Evolutionary conservation across 108 stramenopile genomes (phyloP).

Genomic region (Pelagomonas calceolata): DNA sequence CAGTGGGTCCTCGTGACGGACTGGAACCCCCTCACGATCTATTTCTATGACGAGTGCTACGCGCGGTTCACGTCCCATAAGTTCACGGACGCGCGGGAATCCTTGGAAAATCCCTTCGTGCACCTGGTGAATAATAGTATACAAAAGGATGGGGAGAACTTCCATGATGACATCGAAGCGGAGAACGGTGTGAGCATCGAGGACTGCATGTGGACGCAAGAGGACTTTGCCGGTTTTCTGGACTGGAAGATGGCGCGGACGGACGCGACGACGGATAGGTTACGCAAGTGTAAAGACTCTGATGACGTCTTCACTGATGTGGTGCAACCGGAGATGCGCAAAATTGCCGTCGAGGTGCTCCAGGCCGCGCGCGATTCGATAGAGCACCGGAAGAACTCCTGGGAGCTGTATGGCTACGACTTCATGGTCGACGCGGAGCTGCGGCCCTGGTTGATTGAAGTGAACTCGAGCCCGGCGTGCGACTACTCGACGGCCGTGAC

Average conservation of each 20-base stretch:
- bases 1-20: constrained; percentile 54
- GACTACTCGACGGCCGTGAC: constrained; percentile 49
- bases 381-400: constrained; percentile 43
- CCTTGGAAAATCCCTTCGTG: constrained; percentile 32
- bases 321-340: constrained; percentile 35
- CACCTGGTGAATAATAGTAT: constrained; percentile 55
- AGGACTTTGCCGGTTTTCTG: constrained; percentile 28
- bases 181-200: constrained; percentile 40
- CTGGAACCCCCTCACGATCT: constrained; percentile 54
- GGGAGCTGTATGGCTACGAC: constrained; percentile 54
- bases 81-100: constrained; percentile 15
- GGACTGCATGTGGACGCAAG: constrained; percentile 44
- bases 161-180: constrained; percentile 16
- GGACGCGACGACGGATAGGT: neutral
- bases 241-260: neutral
- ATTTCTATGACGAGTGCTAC: constrained; percentile 48
- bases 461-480: constrained; percentile 53
- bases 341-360: constrained; percentile 20
- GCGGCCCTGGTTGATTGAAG: constrained; percentile 50
- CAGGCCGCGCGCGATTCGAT: constrained; percentile 30
- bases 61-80: constrained; percentile 38
- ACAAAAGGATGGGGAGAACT: constrained; percentile 31
- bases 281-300: neutral
- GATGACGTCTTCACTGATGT: constrained; percentile 12
- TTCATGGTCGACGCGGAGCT: constrained; percentile 49